Base-by-base conservation (phyloP, 768 basidiomycete species). In the Russula compacta region DNA sequence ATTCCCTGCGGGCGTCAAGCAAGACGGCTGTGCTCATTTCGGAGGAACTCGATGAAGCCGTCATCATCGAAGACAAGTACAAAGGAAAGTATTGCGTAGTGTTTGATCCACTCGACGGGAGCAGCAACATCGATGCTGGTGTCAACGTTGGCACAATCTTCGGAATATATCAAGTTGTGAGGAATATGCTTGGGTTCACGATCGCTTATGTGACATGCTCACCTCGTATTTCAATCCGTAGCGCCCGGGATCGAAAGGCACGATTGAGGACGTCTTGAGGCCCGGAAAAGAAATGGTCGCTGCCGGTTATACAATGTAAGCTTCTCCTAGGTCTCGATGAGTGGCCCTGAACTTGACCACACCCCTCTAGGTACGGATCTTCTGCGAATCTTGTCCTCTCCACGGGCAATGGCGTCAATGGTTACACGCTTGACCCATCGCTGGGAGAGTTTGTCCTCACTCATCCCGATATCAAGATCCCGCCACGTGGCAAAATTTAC, bases 141-240 rank as follows among this genome's bases (percentile, higher is more conserved):
- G 95, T 99, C 53, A 99, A 99, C 76, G 95, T 98, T 71, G 93
- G 92, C 11, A 95, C 93, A 59, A 98, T 98, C 77, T 99, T 99
- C 73, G 95, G 95, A 50, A 86, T 99, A 66, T 99, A 98, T 78
- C 83, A 83, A 68, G 76, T 95, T 63, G 94, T 95, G 67, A 65
- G 92, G 12, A 81, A 29, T 44, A 33, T 19, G 9, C 36, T 21
- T 43, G 8, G 24, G n/a, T 61, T 36, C 29, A 33, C 19, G n/a
- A 42, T 15, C 21, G 38, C 49, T 11, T 33, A 10, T 52, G 10
- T 29, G 43, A 36, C 35, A 60, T 35, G 29, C 50, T 58, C 43
- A 57, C 39, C 49, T 56, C 14, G 33, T 12, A 49, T n/a, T 51
- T 62, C 54, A 57, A 33, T 44, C 46, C 48, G 60, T 70, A 95